A percentile compares a stretch with the other conserved stretches of the same genome.
Evolutionary conservation across 2,329 filamentous ascomycete species (phyloP).

Genomic region (Fusarium sp.): DNA sequence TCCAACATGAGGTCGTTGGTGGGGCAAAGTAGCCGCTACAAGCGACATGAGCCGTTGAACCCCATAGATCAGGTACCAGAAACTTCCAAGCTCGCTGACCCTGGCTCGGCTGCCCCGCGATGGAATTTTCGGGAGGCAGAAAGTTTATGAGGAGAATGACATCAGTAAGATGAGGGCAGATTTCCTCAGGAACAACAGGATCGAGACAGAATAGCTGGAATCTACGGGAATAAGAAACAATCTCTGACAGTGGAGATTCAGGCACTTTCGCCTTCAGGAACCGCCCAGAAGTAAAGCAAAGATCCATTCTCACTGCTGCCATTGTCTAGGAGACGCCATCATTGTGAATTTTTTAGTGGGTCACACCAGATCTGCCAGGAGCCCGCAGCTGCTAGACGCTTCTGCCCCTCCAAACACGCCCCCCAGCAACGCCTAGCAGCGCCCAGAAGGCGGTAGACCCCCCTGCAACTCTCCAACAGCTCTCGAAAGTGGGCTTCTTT

Average conservation of each 20-base stretch:
- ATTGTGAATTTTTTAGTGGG: slow-evolving; percentile 34
- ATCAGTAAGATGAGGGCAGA: slow-evolving; percentile 41
- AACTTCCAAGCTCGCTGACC: slow-evolving; percentile 30
- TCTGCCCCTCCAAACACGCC: slow-evolving; percentile 47
- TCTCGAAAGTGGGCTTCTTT: slow-evolving; percentile 53
- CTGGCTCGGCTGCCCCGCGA: slow-evolving; percentile 45
- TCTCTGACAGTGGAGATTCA: slow-evolving; percentile 6
- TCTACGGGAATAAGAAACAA: slow-evolving; percentile 28
- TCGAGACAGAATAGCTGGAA: slow-evolving; percentile 16
- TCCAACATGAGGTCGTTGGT: slow-evolving; percentile 28
- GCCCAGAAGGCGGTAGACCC: slow-evolving; percentile 40
- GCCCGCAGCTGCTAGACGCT: slow-evolving; percentile 49
- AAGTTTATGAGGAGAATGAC: slow-evolving; percentile 45
- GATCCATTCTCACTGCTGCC: slow-evolving; percentile 21
- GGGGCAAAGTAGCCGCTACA: slow-evolving; percentile 41
- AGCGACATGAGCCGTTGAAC: rapidly evolving
- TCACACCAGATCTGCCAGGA: slow-evolving; percentile 37
- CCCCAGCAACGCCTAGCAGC: slow-evolving; percentile 33
- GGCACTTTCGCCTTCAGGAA: slow-evolving; percentile 17
- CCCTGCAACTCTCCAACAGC: slow-evolving; percentile 36
- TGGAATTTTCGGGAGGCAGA: slow-evolving; percentile 47
- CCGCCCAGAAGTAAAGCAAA: slow-evolving; percentile 23
- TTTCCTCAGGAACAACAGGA: slow-evolving; percentile 8
- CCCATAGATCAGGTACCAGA: slow-evolving; percentile 15
- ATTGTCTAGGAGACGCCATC: slow-evolving; percentile 28